Evolutionary conservation across 805 yeast genomes (phyloP), one percentile per base, ranked within the genome.

Genomic region (Yarrowia keelungensis): DNA sequence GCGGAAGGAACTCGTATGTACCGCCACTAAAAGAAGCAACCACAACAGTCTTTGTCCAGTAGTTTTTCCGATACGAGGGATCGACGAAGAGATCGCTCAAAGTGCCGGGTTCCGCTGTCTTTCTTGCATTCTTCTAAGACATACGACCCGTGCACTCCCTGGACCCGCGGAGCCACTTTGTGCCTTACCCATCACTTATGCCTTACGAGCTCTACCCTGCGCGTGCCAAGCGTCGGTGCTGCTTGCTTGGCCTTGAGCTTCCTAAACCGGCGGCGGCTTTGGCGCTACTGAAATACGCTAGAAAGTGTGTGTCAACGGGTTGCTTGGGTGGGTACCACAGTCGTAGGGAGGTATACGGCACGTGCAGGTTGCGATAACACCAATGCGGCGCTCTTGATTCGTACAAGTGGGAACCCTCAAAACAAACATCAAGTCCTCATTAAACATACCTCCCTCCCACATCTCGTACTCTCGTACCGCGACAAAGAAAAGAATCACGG

Each of bases 201-300:
- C 19, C 46, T 42, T 15, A 14, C 10, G 11, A 3, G 14, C 7
- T 11, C 9, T 3, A 46, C 51, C 51, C 51, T 47, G 51, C 36
- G 50, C 50, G 38, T 47, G 51, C 51, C 36, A 47, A 47, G 54
- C 19, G 1, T 5, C 8, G 2, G 19, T 9, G 54, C 12, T 32
- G 22, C 22, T 47, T 1, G 54, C 35, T 50, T 9, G 54, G 54
- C 22, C n/a, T 22, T 35, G 41, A 50, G 54, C 54, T 50, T 50
- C 54, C 54, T 50, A 32, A 32, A 32, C 39, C 54, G 54, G 54
- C 39, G 41, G 5, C 16, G 54, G 22, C 22, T 32, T 32, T 9
- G 39, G 19, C 53, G 38, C 53, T 50, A 32, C 38, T 32, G n/a
- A 32, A 15, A 3, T 4, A 15, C 53, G 8, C 53, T 49, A 32